Evolutionary conservation across 1,284 basidiomycete species (phyloP).

Genomic region (Leccinum cinnamomeum): DNA sequence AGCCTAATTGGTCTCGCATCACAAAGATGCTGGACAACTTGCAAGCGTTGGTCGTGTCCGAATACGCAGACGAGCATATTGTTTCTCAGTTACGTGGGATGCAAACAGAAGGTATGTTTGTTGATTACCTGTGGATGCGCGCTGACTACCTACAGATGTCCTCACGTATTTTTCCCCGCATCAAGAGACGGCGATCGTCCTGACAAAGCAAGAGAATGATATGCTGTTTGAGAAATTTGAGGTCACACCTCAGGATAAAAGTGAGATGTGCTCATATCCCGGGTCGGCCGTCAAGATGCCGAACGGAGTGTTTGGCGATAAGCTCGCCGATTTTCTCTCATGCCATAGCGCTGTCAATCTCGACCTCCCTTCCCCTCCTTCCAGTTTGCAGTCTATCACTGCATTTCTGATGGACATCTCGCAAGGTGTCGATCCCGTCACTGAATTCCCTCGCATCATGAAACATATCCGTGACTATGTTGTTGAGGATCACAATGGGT

Average conservation of each 20-base stretch:
- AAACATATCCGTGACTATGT: slow-evolving; percentile 35
- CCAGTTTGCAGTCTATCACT: slow-evolving; percentile 26
- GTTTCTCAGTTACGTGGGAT: slow-evolving; percentile 14
- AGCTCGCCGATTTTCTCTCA: slow-evolving; percentile 31
- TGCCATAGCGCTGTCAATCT: slow-evolving; percentile 1
- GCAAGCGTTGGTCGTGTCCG: too few relatives aligned
- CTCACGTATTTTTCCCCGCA: slow-evolving; percentile 25
- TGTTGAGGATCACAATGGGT: too few relatives aligned
- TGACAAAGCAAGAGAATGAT: slow-evolving; percentile 21
- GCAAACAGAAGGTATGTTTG: slow-evolving; percentile 13
- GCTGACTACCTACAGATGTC: slow-evolving; percentile 13
- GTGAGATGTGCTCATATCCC: slow-evolving; percentile 29
- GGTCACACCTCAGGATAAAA: slow-evolving; percentile 10
- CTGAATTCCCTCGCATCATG: slow-evolving; percentile 21
- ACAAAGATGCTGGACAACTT: too few relatives aligned
- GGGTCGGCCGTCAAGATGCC: slow-evolving; percentile 17
- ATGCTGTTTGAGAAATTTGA: slow-evolving; percentile 37
- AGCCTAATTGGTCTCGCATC: too few relatives aligned
- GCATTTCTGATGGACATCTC: slow-evolving; percentile 36
- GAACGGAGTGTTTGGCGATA: slow-evolving; percentile 16
- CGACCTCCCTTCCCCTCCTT: background rate
- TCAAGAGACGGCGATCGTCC: slow-evolving; percentile 24
- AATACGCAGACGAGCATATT: background rate
- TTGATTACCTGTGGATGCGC: background rate
- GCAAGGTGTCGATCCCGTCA: slow-evolving; percentile 19